Percentiles rank a stretch among this genome's conserved stretches.
Evolutionary conservation across 1,139 yeast species (phyloP).

Genomic region (Geotrichum australiense): DNA sequence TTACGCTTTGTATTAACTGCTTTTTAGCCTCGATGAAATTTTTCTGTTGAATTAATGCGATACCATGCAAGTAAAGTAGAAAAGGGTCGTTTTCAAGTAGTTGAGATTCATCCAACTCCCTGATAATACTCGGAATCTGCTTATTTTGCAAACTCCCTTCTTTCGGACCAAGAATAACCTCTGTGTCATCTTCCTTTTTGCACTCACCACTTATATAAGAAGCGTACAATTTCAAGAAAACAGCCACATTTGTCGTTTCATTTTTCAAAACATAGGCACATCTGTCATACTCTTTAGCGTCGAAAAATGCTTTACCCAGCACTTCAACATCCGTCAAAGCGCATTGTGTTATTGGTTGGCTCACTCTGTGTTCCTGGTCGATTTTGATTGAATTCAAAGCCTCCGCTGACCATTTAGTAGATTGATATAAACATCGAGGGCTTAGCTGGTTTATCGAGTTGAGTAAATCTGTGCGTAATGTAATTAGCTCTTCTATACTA

Average conservation of each 20-base stretch:
- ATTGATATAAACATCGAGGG: slow-evolving; percentile 52
- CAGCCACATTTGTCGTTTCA: slow-evolving; percentile 43
- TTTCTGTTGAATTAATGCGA: slow-evolving; percentile 57
- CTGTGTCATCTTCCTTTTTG: slow-evolving; percentile 63
- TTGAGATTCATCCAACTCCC: slow-evolving; percentile 28
- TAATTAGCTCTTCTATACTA: slow-evolving; percentile 15
- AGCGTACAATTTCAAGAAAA: slow-evolving; percentile 64
- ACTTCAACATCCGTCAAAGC: slow-evolving; percentile 26
- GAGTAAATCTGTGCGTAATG: slow-evolving; percentile 34
- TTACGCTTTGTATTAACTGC: slow-evolving; percentile 51
- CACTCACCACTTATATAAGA: slow-evolving; percentile 68
- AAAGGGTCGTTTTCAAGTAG: slow-evolving; percentile 44
- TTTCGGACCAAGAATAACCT: slow-evolving; percentile 50
- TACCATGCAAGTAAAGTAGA: slow-evolving; percentile 55
- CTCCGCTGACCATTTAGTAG: slow-evolving; percentile 80
- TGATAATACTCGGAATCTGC: slow-evolving; percentile 31
- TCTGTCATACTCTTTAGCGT: slow-evolving; percentile 79
- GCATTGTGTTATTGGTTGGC: slow-evolving; percentile 1
- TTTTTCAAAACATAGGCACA: slow-evolving; percentile 55
- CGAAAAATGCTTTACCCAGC: slow-evolving; percentile 70
- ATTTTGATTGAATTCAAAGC: slow-evolving; percentile 43
- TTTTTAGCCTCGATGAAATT: slow-evolving; percentile 54
- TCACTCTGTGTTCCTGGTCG: slow-evolving; percentile 5
- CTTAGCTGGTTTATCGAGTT: slow-evolving; percentile 38
- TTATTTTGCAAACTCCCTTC: slow-evolving; percentile 35